Evolutionary conservation across 805 yeast species (phyloP).

Genomic region (Henningerozyma blattae): DNA sequence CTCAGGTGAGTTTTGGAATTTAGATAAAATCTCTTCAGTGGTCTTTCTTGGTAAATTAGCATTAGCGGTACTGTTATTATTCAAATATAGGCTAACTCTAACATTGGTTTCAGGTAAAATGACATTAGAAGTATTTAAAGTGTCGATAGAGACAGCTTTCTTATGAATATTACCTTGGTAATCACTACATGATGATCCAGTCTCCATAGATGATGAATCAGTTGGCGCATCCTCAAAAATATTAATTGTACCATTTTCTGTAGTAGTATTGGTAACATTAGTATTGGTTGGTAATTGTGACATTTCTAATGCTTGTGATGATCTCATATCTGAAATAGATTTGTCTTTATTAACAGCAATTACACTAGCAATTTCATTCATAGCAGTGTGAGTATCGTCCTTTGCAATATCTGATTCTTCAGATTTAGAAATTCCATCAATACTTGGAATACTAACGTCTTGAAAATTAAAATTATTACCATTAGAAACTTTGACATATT

Average conservation of each 20-base stretch:
- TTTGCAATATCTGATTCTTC: not conserved
- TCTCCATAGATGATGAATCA: slow-evolving; percentile 11
- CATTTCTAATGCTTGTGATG: not conserved
- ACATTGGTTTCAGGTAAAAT: slow-evolving; percentile 22
- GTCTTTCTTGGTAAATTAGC: slow-evolving; percentile 19
- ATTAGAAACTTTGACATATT: slow-evolving; percentile 18
- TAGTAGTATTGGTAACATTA: not conserved
- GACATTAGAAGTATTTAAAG: slow-evolving; percentile 19
- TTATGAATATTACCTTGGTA: slow-evolving; percentile 16
- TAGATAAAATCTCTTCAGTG: slow-evolving; percentile 24
- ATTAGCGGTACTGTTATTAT: slow-evolving; percentile 8
- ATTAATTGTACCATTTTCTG: not conserved
- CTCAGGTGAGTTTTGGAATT: slow-evolving; percentile 21
- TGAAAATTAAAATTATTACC: slow-evolving; percentile 5
- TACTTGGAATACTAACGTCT: not conserved
- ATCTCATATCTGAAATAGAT: not conserved
- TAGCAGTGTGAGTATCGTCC: not conserved
- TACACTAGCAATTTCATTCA: not conserved
- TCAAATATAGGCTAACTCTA: slow-evolving; percentile 22
- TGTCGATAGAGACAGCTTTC: slow-evolving; percentile 24
- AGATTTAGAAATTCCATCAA: not conserved
- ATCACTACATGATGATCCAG: slow-evolving; percentile 12
- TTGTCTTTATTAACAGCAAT: too few relatives aligned
- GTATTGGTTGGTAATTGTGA: slow-evolving; percentile 1
- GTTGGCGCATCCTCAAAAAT: slow-evolving; percentile 20